Base-by-base conservation (phyloP, 2,329 filamentous ascomycete species). In the Arthrinium puccinioides region DNA sequence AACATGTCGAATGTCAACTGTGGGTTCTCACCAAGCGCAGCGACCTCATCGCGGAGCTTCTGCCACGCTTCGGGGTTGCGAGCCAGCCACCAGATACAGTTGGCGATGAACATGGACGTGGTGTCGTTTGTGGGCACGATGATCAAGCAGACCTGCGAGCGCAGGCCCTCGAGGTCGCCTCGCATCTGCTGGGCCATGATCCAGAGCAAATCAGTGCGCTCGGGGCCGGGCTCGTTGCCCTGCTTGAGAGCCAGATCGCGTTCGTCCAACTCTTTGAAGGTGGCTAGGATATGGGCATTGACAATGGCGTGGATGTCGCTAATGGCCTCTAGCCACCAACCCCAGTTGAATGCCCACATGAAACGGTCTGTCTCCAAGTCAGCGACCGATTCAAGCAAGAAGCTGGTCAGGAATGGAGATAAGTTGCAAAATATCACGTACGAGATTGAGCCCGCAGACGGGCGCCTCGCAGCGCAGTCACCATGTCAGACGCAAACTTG, bases 21-120 rank as follows among this genome's bases (percentile, higher is more conserved):
- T 15, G 25, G 0, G 62, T 59, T 25, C 8, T 25, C 23, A 9
- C 23, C 23, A 25, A 9, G 23, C 8, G 23, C 23, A 8, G 13
- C 8, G 9, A 25, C 23, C 13, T 25, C 23, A 9, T 25, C 13
- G 9, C 23, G 23, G 9, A 25, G 13, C 13, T 8, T 25, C 8
- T 8, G 9, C 23, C 23, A 25, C 9, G 6, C 39, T 42, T 11
- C 43, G 47, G 5, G 50, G 48, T 20, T 31, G 43, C 18, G 32
- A 39, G 27, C 11, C 27, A 30, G 15, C 8, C 14, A 9, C 21
- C 21, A 23, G 13, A 23, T 14, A 13, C 18, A 21, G 16, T 34
- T 21, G 32, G 18, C 32, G 19, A 34, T 24, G 9, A 23, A 24
- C 6, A 34, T 24, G 32, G 32, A 21, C 18, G 32, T 25, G 23